Percentiles rank a stretch among this genome's conserved stretches.
Evolutionary conservation across 306 rosid genomes (phyloP).

Genomic region (Sicyos baderoa): DNA sequence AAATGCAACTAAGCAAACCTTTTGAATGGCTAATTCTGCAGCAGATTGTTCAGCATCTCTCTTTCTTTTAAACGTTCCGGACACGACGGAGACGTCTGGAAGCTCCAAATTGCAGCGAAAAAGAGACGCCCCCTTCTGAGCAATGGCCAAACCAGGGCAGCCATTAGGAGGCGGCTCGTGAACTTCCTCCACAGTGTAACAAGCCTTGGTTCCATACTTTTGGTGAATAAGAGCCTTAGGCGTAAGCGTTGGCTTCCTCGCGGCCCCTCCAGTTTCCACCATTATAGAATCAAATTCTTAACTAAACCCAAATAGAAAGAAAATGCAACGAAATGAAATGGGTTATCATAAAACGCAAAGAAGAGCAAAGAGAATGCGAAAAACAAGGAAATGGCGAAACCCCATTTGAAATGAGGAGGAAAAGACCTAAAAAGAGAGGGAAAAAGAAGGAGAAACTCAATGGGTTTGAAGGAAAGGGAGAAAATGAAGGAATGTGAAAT

Average conservation of each 20-base stretch:
- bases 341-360: not conserved
- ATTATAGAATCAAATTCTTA: too few relatives aligned
- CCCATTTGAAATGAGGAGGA: not conserved
- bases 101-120: conserved; percentile 77
- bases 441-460: not conserved
- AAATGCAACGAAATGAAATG: conserved; percentile 4
- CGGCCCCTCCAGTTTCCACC: conserved; percentile 36
- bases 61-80: conserved; percentile 68
- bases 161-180: conserved; percentile 45
- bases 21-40: conserved; percentile 69
- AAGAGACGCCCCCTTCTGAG: conserved; percentile 49
- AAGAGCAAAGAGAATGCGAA: not conserved
- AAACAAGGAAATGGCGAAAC: not conserved
- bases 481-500: not conserved
- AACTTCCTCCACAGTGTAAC: conserved; percentile 62
- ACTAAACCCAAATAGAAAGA: not conserved
- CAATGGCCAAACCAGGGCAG: conserved; percentile 64
- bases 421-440: not conserved
- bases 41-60: conserved; percentile 96
- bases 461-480: not conserved
- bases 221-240: conserved; percentile 72
- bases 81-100: conserved; percentile 57
- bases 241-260: conserved; percentile 33
- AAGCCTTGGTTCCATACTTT: conserved; percentile 50
- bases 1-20: conserved; percentile 40